phyloP scores from a whole-genome alignment of 768 basidiomycete genomes.

The Pleurotus giganteus region DNA sequence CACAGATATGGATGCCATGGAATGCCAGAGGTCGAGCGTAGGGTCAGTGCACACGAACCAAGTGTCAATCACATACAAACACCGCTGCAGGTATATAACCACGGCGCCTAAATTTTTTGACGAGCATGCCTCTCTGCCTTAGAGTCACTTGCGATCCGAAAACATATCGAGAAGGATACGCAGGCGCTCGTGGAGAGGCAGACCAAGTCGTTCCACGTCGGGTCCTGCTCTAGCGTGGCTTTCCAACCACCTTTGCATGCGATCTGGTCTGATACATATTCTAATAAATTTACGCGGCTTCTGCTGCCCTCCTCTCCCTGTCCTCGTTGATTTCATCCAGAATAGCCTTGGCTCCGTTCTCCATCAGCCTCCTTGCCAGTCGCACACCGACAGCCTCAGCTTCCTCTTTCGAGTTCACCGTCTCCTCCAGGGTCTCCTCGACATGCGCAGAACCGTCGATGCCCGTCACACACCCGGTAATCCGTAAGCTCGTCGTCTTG shows the following conservation, averaged over 20 bases:
- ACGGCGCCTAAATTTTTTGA: background rate
- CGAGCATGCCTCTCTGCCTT: slow-evolving; percentile 31
- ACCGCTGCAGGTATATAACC: too few relatives aligned
- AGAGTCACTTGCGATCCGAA: slow-evolving; percentile 68
- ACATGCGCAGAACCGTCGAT: slow-evolving; percentile 75
- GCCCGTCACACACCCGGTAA: slow-evolving; percentile 84
- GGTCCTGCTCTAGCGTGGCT: slow-evolving; percentile 17
- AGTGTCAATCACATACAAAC: too few relatives aligned
- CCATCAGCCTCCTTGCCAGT: slow-evolving; percentile 64
- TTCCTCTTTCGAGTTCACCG: slow-evolving; percentile 50
- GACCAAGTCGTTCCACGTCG: slow-evolving; percentile 34
- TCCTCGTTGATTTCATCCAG: slow-evolving; percentile 81
- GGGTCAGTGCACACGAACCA: too few relatives aligned
- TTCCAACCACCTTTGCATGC: slow-evolving; percentile 22
- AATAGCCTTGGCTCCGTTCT: slow-evolving; percentile 73
- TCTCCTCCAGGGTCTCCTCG: slow-evolving; percentile 54
- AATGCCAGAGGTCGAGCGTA: too few relatives aligned
- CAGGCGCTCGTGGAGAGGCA: slow-evolving; percentile 75
- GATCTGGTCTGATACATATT: slow-evolving; percentile 30
- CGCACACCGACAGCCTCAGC: slow-evolving; percentile 68
- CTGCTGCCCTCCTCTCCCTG: slow-evolving; percentile 45
- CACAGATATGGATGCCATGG: slow-evolving; percentile 62
- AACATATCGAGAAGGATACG: slow-evolving; percentile 36
- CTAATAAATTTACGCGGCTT: too few relatives aligned
- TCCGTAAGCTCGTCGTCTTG: slow-evolving; percentile 41